These are phyloP conservation scores for Neurospora sp. DNA, from an alignment of 495 filamentous ascomycete genomes.

Conservation along the genomic window DNA sequence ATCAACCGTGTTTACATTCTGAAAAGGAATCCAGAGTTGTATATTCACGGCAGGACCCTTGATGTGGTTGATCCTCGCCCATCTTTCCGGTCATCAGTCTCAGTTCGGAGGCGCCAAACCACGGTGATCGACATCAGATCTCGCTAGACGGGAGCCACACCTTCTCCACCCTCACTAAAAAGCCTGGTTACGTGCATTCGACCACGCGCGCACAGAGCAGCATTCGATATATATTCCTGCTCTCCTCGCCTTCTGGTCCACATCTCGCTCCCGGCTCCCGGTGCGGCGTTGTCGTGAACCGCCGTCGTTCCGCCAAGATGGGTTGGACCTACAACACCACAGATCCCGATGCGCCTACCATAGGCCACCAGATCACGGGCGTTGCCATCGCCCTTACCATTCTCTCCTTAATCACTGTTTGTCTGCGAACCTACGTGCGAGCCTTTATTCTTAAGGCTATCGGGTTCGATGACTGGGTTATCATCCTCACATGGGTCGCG, in stretches of 20 bases:
- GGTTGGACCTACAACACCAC: slow-evolving; percentile 32
- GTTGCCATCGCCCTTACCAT: slow-evolving; percentile 22
- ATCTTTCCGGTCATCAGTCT: not conserved
- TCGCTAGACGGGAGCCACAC: not conserved
- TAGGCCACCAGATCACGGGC: slow-evolving; percentile 24
- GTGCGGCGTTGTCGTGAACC: not conserved
- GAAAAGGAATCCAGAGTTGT: not conserved
- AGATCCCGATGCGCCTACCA: slow-evolving; percentile 26
- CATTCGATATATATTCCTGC: not conserved
- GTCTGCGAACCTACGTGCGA: slow-evolving; percentile 28
- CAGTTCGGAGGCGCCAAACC: not conserved
- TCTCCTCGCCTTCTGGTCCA: not conserved
- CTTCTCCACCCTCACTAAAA: not conserved
- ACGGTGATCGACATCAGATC: not conserved
- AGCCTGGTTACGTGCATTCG: not conserved
- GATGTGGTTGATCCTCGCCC: not conserved
- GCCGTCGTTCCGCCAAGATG: slow-evolving; percentile 15
- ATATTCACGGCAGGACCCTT: not conserved
- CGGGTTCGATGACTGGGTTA: slow-evolving; percentile 30
- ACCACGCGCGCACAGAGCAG: not conserved
- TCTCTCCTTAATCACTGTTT: slow-evolving; percentile 26
- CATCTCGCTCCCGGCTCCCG: not conserved
- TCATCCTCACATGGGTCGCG: slow-evolving; percentile 27
- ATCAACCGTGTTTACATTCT: not conserved
- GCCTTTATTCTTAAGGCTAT: slow-evolving; percentile 23